A percentile compares a stretch with the other conserved stretches of the same genome.
Evolutionary conservation across 2,329 filamentous ascomycete genomes (phyloP).

Genomic region (Tetracladium maxilliforme): DNA sequence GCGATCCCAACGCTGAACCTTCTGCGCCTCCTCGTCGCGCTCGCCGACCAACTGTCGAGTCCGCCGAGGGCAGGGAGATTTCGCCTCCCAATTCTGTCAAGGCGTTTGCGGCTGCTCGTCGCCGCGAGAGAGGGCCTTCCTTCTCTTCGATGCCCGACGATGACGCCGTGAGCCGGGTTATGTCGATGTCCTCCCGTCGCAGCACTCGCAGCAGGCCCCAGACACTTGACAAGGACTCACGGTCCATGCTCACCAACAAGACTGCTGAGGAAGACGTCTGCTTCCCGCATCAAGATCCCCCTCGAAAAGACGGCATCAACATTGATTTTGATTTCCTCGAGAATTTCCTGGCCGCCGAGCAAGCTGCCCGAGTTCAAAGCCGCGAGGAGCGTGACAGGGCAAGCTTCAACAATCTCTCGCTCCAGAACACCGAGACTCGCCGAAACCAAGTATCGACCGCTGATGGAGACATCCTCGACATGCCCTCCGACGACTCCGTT

Average conservation of each 20-base stretch:
- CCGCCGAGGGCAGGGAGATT: conserved; percentile 47
- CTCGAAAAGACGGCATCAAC: conserved; percentile 65
- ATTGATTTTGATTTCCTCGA: conserved; percentile 92
- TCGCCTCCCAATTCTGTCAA: conserved; percentile 97
- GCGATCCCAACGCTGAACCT: conserved; percentile 44
- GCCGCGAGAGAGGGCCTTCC: conserved; percentile 58
- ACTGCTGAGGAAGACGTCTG: conserved; percentile 80
- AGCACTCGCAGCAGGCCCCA: conserved; percentile 38
- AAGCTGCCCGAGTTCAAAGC: too few species aligned
- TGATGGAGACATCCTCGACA: conserved; percentile 42
- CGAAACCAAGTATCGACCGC: conserved; percentile 23
- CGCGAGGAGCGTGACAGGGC: conserved; percentile 31
- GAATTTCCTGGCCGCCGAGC: conserved; percentile 64
- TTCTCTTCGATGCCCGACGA: conserved; percentile 18
- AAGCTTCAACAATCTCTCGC: conserved; percentile 22
- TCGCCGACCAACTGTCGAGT: conserved; percentile 32
- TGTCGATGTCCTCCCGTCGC: conserved; percentile 37
- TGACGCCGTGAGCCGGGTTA: conserved; percentile 18
- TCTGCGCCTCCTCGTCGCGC: conserved; percentile 28
- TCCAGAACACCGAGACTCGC: too few species aligned
- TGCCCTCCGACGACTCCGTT: conserved; percentile 28
- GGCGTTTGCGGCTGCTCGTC: conserved; percentile 83
- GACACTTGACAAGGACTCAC: conserved; percentile 47
- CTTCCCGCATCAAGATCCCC: conserved; percentile 54
- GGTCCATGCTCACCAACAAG: conserved; percentile 47